Conservation (phyloP, 306 rosid species). For the Vigna angularis region DNA sequence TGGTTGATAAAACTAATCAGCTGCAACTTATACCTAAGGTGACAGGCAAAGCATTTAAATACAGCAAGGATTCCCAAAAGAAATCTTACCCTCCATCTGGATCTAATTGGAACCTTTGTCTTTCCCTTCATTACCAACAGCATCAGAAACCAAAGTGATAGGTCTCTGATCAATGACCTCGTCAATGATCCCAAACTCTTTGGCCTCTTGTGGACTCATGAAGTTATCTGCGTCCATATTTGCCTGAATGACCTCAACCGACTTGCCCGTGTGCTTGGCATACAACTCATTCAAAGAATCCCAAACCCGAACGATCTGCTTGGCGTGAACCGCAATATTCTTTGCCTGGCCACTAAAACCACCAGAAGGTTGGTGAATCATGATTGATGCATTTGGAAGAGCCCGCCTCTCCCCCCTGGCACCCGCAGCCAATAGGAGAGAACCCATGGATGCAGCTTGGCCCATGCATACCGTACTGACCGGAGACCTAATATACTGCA, state of each 20-base stretch:
- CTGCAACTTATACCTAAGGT: conserved; percentile 6
- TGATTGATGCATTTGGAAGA: conserved; percentile 88
- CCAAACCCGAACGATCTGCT: conserved; percentile 90
- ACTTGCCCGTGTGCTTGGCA: conserved; percentile 77
- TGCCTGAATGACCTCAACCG: conserved; percentile 64
- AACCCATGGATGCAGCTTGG: conserved; percentile 98
- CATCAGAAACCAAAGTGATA: conserved; percentile 83
- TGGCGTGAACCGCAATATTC: conserved; percentile 87
- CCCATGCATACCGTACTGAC: conserved; percentile 88
- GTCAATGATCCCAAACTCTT: conserved; percentile 88
- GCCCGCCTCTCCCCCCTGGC: conserved; percentile 91
- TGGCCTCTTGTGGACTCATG: conserved; percentile 89
- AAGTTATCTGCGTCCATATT: conserved; percentile 93
- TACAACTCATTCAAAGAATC: conserved; percentile 79
- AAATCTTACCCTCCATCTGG: conserved; percentile 59
- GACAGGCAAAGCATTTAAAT: conserved; percentile 41
- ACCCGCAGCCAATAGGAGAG: conserved; percentile 94
- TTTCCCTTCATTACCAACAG: conserved; percentile 68
- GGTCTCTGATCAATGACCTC: conserved; percentile 97
- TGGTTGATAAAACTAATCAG: conserved; percentile 14
- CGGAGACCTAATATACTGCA: conserved; percentile 96
- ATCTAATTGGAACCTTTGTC: conserved; percentile 65
- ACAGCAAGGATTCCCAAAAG: conserved; percentile 39
- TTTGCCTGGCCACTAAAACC: conserved; percentile 97
- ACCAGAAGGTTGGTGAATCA: conserved; percentile 98